Percentiles rank a stretch among this genome's conserved stretches.
Conservation (phyloP, 305 asterid species). For the Solanum chacoense region DNA sequence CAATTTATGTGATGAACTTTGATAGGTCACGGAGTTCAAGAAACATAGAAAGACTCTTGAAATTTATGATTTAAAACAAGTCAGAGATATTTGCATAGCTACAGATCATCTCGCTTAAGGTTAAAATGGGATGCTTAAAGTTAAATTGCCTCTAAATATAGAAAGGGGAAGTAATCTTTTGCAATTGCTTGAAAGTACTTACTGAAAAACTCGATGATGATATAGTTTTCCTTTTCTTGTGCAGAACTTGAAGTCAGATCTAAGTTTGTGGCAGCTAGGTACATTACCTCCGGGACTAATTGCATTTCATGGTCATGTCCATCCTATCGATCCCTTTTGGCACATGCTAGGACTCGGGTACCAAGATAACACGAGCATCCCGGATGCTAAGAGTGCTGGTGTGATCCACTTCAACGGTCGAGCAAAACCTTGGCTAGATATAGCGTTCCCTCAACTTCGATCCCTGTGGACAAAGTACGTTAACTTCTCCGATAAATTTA, state of each 20-base stretch:
- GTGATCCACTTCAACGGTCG: constrained; percentile 87
- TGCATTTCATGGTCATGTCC: constrained; percentile 80
- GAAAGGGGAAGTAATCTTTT: not conserved
- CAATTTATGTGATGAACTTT: not conserved
- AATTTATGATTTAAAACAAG: not conserved
- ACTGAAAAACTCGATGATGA: not conserved
- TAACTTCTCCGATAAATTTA: constrained; percentile 71
- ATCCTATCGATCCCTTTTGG: constrained; percentile 66
- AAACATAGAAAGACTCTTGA: not conserved
- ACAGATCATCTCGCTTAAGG: not conserved
- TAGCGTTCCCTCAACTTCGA: constrained; percentile 75
- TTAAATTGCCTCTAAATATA: not conserved
- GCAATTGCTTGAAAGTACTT: not conserved
- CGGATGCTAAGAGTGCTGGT: constrained; percentile 63
- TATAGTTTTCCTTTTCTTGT: not conserved
- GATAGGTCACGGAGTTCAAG: not conserved
- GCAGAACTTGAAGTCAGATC: constrained; percentile 88
- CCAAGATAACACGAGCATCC: constrained; percentile 66
- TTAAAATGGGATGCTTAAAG: not conserved
- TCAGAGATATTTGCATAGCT: not conserved
- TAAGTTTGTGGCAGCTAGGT: constrained; percentile 95
- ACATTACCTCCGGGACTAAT: constrained; percentile 88
- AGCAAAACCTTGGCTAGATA: constrained; percentile 98
- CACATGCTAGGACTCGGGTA: constrained; percentile 94
- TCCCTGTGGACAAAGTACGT: constrained; percentile 73